These are phyloP conservation scores for Meyerozyma athensensis DNA, from an alignment of 1,139 yeast species.

Conservation along the genomic window DNA sequence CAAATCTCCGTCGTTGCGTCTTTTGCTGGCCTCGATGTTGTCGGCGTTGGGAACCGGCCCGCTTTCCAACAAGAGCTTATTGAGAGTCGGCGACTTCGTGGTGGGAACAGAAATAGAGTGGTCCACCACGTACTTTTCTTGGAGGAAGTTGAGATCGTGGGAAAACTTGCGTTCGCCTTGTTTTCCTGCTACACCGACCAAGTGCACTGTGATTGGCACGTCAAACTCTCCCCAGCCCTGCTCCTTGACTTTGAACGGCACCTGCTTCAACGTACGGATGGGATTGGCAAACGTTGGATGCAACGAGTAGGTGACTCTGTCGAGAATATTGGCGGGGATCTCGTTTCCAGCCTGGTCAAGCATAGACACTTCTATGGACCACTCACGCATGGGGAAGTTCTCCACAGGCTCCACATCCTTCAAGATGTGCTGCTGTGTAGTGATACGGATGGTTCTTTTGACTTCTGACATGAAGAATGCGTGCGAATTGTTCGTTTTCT, in stretches of 20 bases:
- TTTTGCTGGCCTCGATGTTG: conserved; percentile 7
- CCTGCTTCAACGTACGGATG: conserved; percentile 68
- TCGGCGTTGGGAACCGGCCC: conserved; percentile 67
- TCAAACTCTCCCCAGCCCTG: conserved; percentile 99
- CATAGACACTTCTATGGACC: conserved; percentile 76
- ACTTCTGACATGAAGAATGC: conserved; percentile 17
- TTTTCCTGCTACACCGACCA: conserved; percentile 62
- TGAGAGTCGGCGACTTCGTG: conserved; percentile 57
- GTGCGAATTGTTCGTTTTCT: too few relatives aligned
- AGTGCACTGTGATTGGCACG: conserved; percentile 70
- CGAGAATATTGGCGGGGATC: conserved; percentile 83
- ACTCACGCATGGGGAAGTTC: conserved; percentile 93
- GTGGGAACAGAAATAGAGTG: conserved; percentile 75
- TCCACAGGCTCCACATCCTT: conserved; percentile 84
- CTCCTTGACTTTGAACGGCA: conserved; percentile 88
- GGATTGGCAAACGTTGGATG: conserved; percentile 97
- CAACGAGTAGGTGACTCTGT: conserved; percentile 85
- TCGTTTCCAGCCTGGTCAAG: conserved; percentile 79
- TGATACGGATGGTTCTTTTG: conserved; percentile 83
- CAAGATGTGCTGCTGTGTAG: conserved; percentile 80
- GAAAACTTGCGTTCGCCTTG: conserved; percentile 82
- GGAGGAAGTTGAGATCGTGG: conserved; percentile 84
- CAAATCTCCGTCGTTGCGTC: conserved; percentile 19
- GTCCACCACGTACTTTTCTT: conserved; percentile 72
- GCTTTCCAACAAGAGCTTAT: conserved; percentile 69